Evolutionary conservation across 1,284 basidiomycete genomes (phyloP), one percentile per base, ranked within the genome.

Genomic region (Leccinum fallax): DNA sequence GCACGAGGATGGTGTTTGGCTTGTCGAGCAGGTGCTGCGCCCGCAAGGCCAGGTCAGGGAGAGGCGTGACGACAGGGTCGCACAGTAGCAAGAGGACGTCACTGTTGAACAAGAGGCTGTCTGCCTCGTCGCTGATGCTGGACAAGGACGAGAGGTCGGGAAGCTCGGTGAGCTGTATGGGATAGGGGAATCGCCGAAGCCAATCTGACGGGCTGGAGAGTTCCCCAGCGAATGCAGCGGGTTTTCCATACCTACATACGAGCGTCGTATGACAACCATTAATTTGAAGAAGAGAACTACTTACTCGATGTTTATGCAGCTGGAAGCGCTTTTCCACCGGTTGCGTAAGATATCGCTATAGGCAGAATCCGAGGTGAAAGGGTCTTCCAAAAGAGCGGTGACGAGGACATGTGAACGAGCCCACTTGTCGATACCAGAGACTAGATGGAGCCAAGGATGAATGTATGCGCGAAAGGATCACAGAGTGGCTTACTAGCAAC

Each of bases 311-410:
- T 70, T 76, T 28, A 79, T 65, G 55, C 71, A 66, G 30, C 75
- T 69, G 40, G 69, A 61, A 53, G 64, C 53, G 55, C 69, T 64
- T 62, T 74, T 76, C 83, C 83, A 85, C 48, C 85, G 78, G 58
- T 77, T 71, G 57, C 78, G 79, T 55, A 86, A 68, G 16, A 67
- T 67, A 51, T 76, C 71, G 54, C 76, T 79, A 61, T 82, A 78
- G 15, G 72, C 67, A 30, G 76, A 58, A 61, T 85, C 81, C 11
- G 84, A 83, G 3, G 79, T 78, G 63, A 92, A 82, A 10, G 88
- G 89, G 59, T 90, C 85, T 56, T 87, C 82, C n/a, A 92, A 75
- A 19, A 92, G 76, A 3, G 87, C 87, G 4, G 83, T 83, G n/a
- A 92, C 81, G 3, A 92, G 73, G 46, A 86, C 82, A 53, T 76